These are phyloP conservation scores for Anacardium occidentale DNA, from an alignment of 345 rosid genomes.

Conservation along the genomic window DNA sequence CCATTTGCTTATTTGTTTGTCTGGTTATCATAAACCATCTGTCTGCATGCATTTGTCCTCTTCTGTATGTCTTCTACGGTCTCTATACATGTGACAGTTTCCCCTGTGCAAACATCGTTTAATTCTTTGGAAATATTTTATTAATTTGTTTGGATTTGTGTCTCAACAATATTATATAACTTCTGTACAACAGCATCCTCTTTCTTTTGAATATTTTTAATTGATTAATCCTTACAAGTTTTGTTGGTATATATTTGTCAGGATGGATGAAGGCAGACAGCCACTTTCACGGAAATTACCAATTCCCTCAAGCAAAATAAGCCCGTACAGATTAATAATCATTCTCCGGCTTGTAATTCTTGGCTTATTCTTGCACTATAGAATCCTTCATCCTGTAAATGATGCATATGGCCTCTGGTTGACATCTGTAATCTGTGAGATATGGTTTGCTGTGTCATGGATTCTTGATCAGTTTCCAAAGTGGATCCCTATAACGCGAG, in stretches of 20 bases:
- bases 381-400: conserved; percentile 85
- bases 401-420: conserved; percentile 95
- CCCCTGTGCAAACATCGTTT: background rate
- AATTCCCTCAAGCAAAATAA: conserved; percentile 92
- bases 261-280: conserved; percentile 99
- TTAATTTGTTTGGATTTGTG: background rate
- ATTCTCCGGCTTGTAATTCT: conserved; percentile 83
- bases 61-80: background rate
- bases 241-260: conserved; percentile 32
- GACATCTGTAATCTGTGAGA: conserved; percentile 94
- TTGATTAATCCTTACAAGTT: conserved; percentile 14
- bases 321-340: conserved; percentile 84
- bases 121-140: background rate
- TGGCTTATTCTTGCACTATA: conserved; percentile 89
- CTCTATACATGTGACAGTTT: background rate
- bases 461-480: conserved; percentile 98
- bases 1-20: background rate
- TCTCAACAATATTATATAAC: background rate
- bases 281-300: conserved; percentile 97
- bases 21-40: background rate
- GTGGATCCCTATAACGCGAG: conserved; percentile 87
- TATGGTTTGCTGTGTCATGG: conserved; percentile 99
- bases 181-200: background rate
- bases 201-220: background rate
- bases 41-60: conserved; percentile 1